Percentiles rank a stretch among this genome's conserved stretches.
phyloP scores from a whole-genome alignment of 306 rosid genomes.

The Styphnolobium japonicum region DNA sequence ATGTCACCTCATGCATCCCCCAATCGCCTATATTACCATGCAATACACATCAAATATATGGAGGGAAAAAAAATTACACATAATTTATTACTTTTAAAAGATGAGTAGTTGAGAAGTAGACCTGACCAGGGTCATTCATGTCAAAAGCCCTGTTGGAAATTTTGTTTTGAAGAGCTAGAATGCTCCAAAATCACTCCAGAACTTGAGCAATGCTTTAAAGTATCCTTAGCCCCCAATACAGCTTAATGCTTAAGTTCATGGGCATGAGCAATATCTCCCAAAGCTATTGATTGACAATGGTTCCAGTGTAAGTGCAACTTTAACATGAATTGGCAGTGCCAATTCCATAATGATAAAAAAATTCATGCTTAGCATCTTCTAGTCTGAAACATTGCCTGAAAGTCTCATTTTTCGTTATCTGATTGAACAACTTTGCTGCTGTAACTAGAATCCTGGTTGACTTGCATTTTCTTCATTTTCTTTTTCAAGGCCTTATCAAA shows the following conservation, averaged over 20 bases:
- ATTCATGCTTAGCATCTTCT: not conserved
- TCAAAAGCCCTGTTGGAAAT: not conserved
- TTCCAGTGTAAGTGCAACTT: not conserved
- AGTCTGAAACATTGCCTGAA: not conserved
- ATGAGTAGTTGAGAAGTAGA: not conserved
- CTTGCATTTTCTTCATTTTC: conserved; percentile 54
- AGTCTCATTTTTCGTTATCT: conserved; percentile 11
- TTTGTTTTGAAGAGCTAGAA: conserved; percentile 4
- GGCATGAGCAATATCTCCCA: not conserved
- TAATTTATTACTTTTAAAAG: not conserved
- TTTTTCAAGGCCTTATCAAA: conserved; percentile 50
- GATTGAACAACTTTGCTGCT: conserved; percentile 9
- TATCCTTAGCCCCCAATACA: not conserved
- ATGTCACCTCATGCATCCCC: not conserved
- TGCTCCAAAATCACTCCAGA: not conserved
- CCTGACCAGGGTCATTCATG: conserved; percentile 5
- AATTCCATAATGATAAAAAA: not conserved
- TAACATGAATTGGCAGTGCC: not conserved
- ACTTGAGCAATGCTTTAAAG: not conserved
- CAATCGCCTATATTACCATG: not conserved
- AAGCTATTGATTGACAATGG: not conserved
- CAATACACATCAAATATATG: not conserved
- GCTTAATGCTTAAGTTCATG: conserved; percentile 5
- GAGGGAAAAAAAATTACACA: not conserved
- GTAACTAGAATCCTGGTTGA: conserved; percentile 19